Percentiles rank a stretch among this genome's conserved stretches.
Conservation (phyloP, 2,329 filamentous ascomycete species). For the Xenoacremonium recifei region DNA sequence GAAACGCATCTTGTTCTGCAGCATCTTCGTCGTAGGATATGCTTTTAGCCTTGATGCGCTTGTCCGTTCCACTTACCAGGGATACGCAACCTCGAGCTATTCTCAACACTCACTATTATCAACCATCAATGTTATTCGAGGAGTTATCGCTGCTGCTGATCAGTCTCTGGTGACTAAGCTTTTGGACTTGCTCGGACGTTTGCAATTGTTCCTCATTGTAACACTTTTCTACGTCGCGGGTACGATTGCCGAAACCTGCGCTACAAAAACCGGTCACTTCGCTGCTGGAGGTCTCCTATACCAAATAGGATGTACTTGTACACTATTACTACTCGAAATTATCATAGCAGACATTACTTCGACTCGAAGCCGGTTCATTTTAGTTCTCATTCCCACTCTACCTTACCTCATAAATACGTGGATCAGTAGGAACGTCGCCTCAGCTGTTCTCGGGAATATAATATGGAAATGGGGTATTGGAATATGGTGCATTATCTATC, state of each 20-base stretch:
- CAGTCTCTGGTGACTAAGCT: constrained; percentile 59
- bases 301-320: constrained; percentile 62
- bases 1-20: constrained; percentile 56
- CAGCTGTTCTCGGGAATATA: constrained; percentile 45
- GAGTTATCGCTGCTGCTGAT: constrained; percentile 60
- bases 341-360: constrained; percentile 65
- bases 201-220: constrained; percentile 55
- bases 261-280: constrained; percentile 49
- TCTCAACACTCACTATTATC: constrained; percentile 53
- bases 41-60: constrained; percentile 61
- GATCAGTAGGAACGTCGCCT: constrained; percentile 58
- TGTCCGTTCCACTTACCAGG: constrained; percentile 55
- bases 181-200: constrained; percentile 62
- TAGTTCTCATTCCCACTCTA: constrained; percentile 60
- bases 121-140: constrained; percentile 56
- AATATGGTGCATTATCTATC: constrained; percentile 65
- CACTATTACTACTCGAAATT: constrained; percentile 63
- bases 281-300: constrained; percentile 59
- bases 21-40: constrained; percentile 63
- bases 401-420: constrained; percentile 66
- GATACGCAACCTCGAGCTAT: constrained; percentile 52
- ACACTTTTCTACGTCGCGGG: constrained; percentile 60
- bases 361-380: constrained; percentile 59
- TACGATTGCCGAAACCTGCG: constrained; percentile 55
- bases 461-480: constrained; percentile 63